These are phyloP conservation scores for Zymoseptoria crescenta DNA, from an alignment of 2,329 filamentous ascomycete genomes.

Conservation along the genomic window DNA sequence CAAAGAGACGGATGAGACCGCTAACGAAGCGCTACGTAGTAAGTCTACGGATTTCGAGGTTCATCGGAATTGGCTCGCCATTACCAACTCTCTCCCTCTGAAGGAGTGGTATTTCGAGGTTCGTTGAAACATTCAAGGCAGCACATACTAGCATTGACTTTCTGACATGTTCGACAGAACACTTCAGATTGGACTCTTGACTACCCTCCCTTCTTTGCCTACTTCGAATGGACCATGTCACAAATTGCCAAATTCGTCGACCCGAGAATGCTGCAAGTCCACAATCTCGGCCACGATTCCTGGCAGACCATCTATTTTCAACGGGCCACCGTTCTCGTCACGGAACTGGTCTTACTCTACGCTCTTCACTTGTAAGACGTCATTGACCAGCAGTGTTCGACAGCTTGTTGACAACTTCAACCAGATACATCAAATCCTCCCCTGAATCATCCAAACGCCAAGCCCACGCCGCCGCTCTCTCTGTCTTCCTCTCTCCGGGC, in stretches of 20 bases:
- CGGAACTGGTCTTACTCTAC: slow-evolving; percentile 76
- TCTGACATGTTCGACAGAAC: slow-evolving; percentile 43
- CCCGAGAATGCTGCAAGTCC: slow-evolving; percentile 70
- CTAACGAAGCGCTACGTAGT: slow-evolving; percentile 42
- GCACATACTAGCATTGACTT: not conserved
- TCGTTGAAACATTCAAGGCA: slow-evolving; percentile 9
- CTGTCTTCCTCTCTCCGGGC: slow-evolving; percentile 83
- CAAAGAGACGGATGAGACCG: not conserved
- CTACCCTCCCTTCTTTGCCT: slow-evolving; percentile 96
- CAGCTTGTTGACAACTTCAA: slow-evolving; percentile 1
- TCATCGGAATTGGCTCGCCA: slow-evolving; percentile 96
- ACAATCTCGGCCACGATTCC: slow-evolving; percentile 77
- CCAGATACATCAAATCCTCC: slow-evolving; percentile 69
- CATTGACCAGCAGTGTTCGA: not conserved
- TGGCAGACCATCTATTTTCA: slow-evolving; percentile 96
- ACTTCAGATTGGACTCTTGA: slow-evolving; percentile 99
- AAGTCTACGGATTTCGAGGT: slow-evolving; percentile 99
- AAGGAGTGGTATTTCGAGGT: slow-evolving; percentile 92
- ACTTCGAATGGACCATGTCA: slow-evolving; percentile 89
- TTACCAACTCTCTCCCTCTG: slow-evolving; percentile 80
- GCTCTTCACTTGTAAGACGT: slow-evolving; percentile 63
- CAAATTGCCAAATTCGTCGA: slow-evolving; percentile 71
- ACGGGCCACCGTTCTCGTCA: slow-evolving; percentile 74
- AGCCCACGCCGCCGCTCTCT: slow-evolving; percentile 79
- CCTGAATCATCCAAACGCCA: slow-evolving; percentile 59